Conservation (phyloP, 2,329 filamentous ascomycete species). For the Lasiodiplodia citricola region DNA sequence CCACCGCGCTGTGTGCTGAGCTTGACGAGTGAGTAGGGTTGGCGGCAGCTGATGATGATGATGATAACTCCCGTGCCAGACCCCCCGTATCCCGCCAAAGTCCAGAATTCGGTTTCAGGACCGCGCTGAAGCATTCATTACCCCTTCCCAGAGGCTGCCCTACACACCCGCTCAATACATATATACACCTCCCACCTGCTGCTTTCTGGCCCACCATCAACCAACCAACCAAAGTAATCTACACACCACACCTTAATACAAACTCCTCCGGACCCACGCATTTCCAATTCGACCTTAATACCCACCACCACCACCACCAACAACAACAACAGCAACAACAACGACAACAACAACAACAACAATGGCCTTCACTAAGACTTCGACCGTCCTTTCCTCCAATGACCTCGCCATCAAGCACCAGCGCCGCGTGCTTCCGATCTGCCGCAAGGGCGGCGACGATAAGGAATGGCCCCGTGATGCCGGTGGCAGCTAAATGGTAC, state of each 20-base stretch:
- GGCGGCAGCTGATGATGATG: slow-evolving; percentile 14
- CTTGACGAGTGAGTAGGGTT: slow-evolving; percentile 3
- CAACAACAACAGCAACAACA: not conserved
- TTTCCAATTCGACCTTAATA: slow-evolving; percentile 21
- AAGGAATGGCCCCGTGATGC: slow-evolving; percentile 21
- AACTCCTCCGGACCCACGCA: slow-evolving; percentile 3
- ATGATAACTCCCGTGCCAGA: slow-evolving; percentile 6
- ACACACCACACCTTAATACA: slow-evolving; percentile 19
- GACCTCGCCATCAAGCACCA: slow-evolving; percentile 13
- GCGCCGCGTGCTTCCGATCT: slow-evolving; percentile 3
- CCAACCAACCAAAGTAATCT: slow-evolving; percentile 14
- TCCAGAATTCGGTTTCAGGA: slow-evolving; percentile 21
- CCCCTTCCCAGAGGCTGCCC: slow-evolving; percentile 16
- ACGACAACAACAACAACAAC: not conserved
- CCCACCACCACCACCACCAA: not conserved
- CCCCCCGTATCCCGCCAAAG: slow-evolving; percentile 20
- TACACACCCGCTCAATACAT: not conserved
- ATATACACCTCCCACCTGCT: slow-evolving; percentile 15
- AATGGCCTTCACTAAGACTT: slow-evolving; percentile 6
- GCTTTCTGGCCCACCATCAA: slow-evolving; percentile 13
- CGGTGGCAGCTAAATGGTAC: slow-evolving; percentile 21
- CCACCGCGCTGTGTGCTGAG: slow-evolving; percentile 17
- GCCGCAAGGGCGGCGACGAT: slow-evolving; percentile 22
- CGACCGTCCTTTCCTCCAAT: not conserved
- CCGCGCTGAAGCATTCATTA: slow-evolving; percentile 3